phyloP scores from a whole-genome alignment of 2,329 filamentous ascomycete genomes.

The Daldinia sp. region DNA sequence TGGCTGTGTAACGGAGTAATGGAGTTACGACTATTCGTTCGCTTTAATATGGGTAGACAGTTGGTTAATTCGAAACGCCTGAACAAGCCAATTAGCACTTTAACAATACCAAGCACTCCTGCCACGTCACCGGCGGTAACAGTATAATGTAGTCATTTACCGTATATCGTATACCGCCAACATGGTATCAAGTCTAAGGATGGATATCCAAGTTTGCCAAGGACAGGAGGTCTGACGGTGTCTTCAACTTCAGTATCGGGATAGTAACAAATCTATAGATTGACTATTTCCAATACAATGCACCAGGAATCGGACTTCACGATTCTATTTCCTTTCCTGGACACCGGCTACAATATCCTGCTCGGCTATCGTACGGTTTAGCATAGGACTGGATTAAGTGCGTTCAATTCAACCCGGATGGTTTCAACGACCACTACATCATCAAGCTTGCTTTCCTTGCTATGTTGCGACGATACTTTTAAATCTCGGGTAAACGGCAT shows the following conservation, averaged over 20 bases:
- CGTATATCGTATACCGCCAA: background rate
- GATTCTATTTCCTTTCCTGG: slow-evolving; percentile 6
- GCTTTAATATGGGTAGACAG: background rate
- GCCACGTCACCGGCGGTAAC: background rate
- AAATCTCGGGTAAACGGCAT: background rate
- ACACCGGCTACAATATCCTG: background rate
- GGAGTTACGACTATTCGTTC: slow-evolving; percentile 4
- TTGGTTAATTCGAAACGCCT: slow-evolving; percentile 2
- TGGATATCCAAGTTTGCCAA: background rate
- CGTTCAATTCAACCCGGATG: background rate
- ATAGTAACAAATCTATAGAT: slow-evolving; percentile 1
- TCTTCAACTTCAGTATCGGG: background rate
- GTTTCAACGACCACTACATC: background rate
- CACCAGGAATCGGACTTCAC: background rate
- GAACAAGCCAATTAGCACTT: background rate
- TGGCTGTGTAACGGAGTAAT: slow-evolving; percentile 5
- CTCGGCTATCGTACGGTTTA: background rate
- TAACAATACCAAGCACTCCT: background rate
- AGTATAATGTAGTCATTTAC: background rate
- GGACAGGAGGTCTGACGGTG: background rate
- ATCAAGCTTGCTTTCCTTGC: background rate
- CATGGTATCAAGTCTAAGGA: background rate
- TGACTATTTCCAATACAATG: background rate
- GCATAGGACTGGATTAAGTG: background rate
- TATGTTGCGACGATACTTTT: background rate